Evolutionary conservation across 805 yeast genomes (phyloP), one percentile per base, ranked within the genome.

Genomic region (Candida easanensis): DNA sequence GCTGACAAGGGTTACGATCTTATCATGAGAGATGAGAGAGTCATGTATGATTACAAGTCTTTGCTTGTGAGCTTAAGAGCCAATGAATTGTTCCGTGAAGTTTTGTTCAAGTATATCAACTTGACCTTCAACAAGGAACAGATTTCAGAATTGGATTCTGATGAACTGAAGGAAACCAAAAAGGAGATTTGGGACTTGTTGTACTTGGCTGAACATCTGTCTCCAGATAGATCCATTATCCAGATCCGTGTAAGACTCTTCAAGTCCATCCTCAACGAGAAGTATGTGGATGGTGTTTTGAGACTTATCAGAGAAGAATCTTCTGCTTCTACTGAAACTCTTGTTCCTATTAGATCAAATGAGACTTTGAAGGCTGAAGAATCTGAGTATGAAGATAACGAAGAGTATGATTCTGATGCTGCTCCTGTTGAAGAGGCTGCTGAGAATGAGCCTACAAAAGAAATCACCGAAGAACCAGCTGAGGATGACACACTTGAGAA

Each of bases 41-140:
- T 55, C 4, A 38, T 35, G 17, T 27, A 38, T 27, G 63, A 59
- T 35, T 53, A 61, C 36, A 55, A 58, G 35, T 22, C 45, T 2
- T 26, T 57, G 3, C 33, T 57, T 5, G 48, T 52, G 16, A 52
- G 58, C 30, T 40, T 62, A 4, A 57, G 63, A 48, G 56, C 63
- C 10, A 61, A 59, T 45, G 65, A 61, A 42, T 33, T 62, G 8
- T 54, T 60, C 42, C 50, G 62, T 43, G 53, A 52, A 27, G 57
- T 57, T 11, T 28, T 58, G 22, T 39, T 59, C 20, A 56, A 48
- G 22, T 58, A 57, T 37, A 53, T 56, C 30, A 48, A 51, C 30
- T 48, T 58, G 40, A 57, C 56, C 10, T 57, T 56, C 41, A 54
- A 53, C 35, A 45, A 48, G 27, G 46, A 43, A 7, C n/a, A 21